Evolutionary conservation across 2,329 filamentous ascomycete species (phyloP).

Genomic region (Byssothecium circinans): DNA sequence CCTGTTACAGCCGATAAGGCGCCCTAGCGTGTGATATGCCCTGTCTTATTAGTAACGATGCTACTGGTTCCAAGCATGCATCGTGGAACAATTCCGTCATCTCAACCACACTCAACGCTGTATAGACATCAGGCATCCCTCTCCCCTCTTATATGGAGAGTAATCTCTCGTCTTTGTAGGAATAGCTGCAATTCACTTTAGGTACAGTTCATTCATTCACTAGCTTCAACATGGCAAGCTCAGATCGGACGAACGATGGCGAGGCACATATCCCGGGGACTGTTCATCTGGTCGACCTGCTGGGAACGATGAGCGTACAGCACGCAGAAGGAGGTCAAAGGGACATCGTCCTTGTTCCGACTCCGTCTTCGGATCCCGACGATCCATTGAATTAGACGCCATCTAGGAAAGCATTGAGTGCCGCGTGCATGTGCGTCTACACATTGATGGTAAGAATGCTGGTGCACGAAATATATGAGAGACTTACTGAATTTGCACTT

Average conservation of each 20-base stretch:
- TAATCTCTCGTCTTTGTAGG: neutral
- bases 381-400: slow-evolving; percentile 42
- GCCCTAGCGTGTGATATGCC: neutral
- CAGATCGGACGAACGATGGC: slow-evolving; percentile 2
- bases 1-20: neutral
- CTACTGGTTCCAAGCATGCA: neutral
- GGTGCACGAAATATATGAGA: too few relatives aligned
- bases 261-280: slow-evolving; percentile 40
- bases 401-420: slow-evolving; percentile 24
- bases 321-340: slow-evolving; percentile 40
- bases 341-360: slow-evolving; percentile 48
- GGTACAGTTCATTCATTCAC: neutral
- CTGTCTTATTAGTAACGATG: neutral
- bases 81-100: neutral
- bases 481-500: too few relatives aligned
- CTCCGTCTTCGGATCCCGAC: slow-evolving; percentile 38
- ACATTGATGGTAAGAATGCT: slow-evolving; percentile 47
- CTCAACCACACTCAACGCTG: neutral
- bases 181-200: neutral
- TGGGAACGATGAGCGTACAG: slow-evolving; percentile 40
- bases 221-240: neutral
- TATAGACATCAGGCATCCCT: neutral
- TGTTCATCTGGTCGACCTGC: slow-evolving; percentile 47
- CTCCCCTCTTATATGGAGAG: neutral
- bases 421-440: slow-evolving; percentile 49